Evolutionary conservation across 202 grass and related monocot genomes (phyloP).

Genomic region (Panicum virgatum): DNA sequence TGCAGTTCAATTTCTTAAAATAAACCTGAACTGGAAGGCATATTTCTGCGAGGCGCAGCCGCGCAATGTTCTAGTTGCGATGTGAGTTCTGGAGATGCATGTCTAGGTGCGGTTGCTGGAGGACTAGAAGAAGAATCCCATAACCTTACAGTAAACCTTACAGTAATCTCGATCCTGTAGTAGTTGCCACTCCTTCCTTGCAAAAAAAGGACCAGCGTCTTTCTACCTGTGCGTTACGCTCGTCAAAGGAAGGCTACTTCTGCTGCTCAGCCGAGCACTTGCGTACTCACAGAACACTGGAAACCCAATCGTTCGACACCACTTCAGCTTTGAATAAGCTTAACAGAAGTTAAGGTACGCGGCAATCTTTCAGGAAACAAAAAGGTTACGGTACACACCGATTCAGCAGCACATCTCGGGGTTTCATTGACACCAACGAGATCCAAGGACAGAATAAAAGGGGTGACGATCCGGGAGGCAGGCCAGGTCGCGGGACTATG

Average conservation of each 20-base stretch:
- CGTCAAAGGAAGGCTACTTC: not conserved
- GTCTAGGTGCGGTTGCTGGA: not conserved
- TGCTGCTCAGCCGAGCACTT: not conserved
- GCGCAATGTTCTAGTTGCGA: too few relatives aligned
- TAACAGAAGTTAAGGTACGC: not conserved
- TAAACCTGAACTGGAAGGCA: too few relatives aligned
- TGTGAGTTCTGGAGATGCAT: not conserved
- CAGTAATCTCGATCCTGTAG: too few relatives aligned
- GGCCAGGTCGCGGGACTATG: not conserved
- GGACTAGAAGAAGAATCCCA: not conserved
- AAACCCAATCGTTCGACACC: not conserved
- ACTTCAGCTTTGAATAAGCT: not conserved
- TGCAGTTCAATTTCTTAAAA: too few relatives aligned
- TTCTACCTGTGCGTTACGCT: not conserved
- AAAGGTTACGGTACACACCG: not conserved
- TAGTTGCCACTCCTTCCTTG: too few relatives aligned
- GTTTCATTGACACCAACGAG: not conserved
- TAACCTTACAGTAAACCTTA: too few relatives aligned
- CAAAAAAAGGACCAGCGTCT: too few relatives aligned
- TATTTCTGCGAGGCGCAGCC: too few relatives aligned
- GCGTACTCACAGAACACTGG: not conserved
- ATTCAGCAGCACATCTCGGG: not conserved
- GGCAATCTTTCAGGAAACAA: not conserved
- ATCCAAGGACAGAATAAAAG: not conserved
- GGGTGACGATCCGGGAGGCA: conserved; percentile 3